Base-by-base conservation (phyloP, 768 basidiomycete species). In the Tricholoma furcatifolium region DNA sequence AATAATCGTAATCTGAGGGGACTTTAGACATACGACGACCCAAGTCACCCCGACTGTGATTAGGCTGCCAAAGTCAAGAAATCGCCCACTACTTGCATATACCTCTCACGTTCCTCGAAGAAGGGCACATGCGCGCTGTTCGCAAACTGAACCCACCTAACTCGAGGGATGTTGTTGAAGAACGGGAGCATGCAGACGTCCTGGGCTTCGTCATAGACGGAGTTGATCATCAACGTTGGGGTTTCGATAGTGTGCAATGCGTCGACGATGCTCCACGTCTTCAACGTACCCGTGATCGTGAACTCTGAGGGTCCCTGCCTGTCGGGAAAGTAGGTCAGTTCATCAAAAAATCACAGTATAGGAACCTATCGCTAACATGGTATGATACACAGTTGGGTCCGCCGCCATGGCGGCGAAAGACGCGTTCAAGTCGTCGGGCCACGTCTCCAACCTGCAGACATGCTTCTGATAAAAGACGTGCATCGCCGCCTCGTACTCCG, bases 201-300 rank as follows among this genome's bases (percentile, higher is more conserved):
- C 49, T 72, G 68, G 6, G 70, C 69, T 20, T 71, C 66, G 59
- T 82, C 79, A 44, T 70, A 62, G 14, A 58, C 59, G 6, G 78
- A 77, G 54, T 77, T 79, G 41, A 76, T 69, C 35, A 75, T 46
- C 43, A 83, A 62, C 0, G 74, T 74, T 1, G 75, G 67, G 7
- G 64, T 64, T 6, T 53, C 32, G 31, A 81, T 76, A 4, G 66
- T 71, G 53, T 71, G 69, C 9, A 81, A 60, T 12, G 72, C 66
- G 38, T 76, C 72, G 10, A 79, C 59, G 47, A 79, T 72, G 15
- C 68, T 65, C 81, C 82, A 84, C 1, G 67, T 59, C 60, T 74
- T 76, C 44, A 60, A 49, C 4, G 51, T 57, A 1, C 59, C 56
- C 3, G 50, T 56, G 36, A 58, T 52, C 14, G 54, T 55, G 42